Evolutionary conservation across 331 rosid genomes (phyloP).

Genomic region (Erythrophleum ivorense): DNA sequence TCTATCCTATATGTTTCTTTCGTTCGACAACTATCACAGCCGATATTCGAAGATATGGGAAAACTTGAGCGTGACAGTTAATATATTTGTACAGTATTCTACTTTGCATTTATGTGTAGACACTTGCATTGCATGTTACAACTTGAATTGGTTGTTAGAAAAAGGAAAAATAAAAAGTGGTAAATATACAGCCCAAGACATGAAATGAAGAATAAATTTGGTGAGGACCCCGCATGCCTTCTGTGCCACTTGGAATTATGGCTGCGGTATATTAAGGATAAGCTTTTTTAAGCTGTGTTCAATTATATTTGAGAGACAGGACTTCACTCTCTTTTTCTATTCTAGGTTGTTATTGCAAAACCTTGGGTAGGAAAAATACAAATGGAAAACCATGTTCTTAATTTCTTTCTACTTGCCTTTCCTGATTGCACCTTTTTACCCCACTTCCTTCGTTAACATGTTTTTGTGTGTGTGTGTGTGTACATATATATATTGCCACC

Average conservation of each 20-base stretch:
- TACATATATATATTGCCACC: slow-evolving; percentile 22
- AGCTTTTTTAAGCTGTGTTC: slow-evolving; percentile 9
- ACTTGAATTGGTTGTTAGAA: too few relatives aligned
- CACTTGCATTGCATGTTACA: too few relatives aligned
- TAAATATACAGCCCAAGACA: not conserved
- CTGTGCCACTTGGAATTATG: slow-evolving; percentile 28
- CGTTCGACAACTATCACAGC: not conserved
- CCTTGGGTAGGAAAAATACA: slow-evolving; percentile 52
- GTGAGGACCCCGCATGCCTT: slow-evolving; percentile 9
- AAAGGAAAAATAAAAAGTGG: too few relatives aligned
- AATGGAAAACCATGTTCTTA: slow-evolving; percentile 45
- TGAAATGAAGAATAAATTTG: not conserved
- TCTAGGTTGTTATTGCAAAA: slow-evolving; percentile 38
- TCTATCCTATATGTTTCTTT: not conserved
- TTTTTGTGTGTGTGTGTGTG: not conserved
- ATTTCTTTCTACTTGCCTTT: slow-evolving; percentile 35
- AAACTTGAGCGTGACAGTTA: not conserved
- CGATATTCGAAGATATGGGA: not conserved
- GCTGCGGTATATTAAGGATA: not conserved
- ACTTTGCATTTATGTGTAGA: not conserved
- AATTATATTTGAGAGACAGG: slow-evolving; percentile 1
- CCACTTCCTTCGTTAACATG: slow-evolving; percentile 39
- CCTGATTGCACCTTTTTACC: slow-evolving; percentile 34
- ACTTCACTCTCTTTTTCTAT: slow-evolving; percentile 1
- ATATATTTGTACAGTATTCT: not conserved